Evolutionary conservation across 192 early-diverging fungal genomes (phyloP), one percentile per base, ranked within the genome.

Genomic region (Backusella circina): DNA sequence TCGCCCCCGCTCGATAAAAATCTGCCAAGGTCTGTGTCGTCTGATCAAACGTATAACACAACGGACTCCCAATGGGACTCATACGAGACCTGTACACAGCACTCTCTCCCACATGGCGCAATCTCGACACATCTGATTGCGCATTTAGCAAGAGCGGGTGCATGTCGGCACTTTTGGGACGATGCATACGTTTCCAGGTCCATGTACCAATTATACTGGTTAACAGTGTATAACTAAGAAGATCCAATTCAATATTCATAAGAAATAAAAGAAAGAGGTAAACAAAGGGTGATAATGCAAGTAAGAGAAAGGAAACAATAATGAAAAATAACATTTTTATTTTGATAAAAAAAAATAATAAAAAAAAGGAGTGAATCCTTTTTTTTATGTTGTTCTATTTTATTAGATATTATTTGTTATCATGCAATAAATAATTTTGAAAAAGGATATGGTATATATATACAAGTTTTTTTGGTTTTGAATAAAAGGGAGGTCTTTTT

Each of bases 131-230:
- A 35, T 85, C 81, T 0, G 88, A 80, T 65, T 91, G 90, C 18
- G 85, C 72, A 36, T 84, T 75, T 1, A 91, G 83, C 23, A 90
- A 67, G 9, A 90, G 77, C 1, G 90, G 90, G 41, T 91, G 90
- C 13, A 91, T 80, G 57, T 91, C 90, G 21, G 88, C 82, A 35
- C 77, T 84, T 26, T 79, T 76, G 30, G 78, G 74, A 36, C 71
- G 79, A 21, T 74, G 64, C 21, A 86, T 72, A 26, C 78, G 84
- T 37, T 82, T 12, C 3, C 86, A 44, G 2, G 81, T 71, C 18
- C 74, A 65, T 1, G 84, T 80, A 41, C 84, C 81, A 23, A 79
- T 51, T 26, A 84, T 84, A 33, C 83, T 73, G 0, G 70, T 69
- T 7, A 83, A 51, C 12, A 90, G 57, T 18, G 85, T 64, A 39